Evolutionary conservation across 2,329 filamentous ascomycete species (phyloP).

Genomic region (Hymenoscyphus occultus): DNA sequence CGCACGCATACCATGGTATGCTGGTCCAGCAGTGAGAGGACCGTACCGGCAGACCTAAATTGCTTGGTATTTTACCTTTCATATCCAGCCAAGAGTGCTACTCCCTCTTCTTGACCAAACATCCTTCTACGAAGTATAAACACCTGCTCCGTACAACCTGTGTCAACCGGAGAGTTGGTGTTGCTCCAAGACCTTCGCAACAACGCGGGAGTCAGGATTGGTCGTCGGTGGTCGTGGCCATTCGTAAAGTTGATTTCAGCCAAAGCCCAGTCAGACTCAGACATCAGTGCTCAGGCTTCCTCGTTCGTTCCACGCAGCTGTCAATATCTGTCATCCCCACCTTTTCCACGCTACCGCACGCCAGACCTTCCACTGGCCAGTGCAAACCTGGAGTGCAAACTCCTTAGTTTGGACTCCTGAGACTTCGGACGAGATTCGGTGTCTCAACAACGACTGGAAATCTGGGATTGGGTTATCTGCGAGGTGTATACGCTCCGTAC

Average conservation of each 20-base stretch:
- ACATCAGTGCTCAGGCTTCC: background rate
- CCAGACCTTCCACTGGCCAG: background rate
- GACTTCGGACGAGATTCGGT: slow-evolving; percentile 2
- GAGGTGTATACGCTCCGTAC: background rate
- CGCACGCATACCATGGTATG: background rate
- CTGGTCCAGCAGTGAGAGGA: background rate
- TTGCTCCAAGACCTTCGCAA: background rate
- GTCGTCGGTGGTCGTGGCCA: background rate
- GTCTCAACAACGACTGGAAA: background rate
- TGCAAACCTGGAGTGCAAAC: background rate
- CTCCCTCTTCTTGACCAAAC: background rate
- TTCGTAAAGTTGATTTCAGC: background rate
- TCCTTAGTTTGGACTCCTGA: slow-evolving; percentile 1
- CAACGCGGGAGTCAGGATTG: background rate
- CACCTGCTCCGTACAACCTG: no score
- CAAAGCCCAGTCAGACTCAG: background rate
- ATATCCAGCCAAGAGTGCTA: background rate
- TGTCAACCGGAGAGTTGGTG: background rate
- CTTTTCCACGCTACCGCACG: background rate
- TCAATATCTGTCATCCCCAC: slow-evolving; percentile 5
- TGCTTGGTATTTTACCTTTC: background rate
- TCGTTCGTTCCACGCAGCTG: background rate
- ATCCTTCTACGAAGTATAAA: no score
- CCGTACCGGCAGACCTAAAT: background rate
- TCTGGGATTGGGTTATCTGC: background rate